phyloP scores from a whole-genome alignment of 2,329 filamentous ascomycete species.

The Pseudogymnoascus sp. region DNA sequence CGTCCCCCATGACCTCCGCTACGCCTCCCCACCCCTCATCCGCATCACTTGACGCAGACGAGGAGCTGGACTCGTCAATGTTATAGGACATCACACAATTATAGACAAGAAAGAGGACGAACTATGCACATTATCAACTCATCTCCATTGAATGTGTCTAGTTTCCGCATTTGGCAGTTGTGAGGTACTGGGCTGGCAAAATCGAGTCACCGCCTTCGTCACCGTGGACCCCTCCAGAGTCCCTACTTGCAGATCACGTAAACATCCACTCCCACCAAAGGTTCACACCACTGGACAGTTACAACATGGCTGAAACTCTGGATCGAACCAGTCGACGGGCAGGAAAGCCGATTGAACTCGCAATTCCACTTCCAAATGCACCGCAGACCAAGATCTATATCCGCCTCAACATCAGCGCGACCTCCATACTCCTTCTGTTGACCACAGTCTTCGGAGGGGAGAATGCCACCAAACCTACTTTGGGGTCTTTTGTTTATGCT shows the following conservation, averaged over 20 bases:
- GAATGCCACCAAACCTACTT: conserved; percentile 41
- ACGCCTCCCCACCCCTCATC: background rate
- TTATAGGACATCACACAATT: background rate
- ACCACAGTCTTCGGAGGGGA: conserved; percentile 51
- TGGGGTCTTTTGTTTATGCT: conserved; percentile 91
- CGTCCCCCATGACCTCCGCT: conserved; percentile 48
- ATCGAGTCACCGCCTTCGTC: conserved; percentile 5
- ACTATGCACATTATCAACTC: conserved; percentile 1
- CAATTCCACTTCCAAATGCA: conserved; percentile 53
- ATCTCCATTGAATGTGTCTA: background rate
- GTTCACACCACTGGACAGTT: background rate
- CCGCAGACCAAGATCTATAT: conserved; percentile 55
- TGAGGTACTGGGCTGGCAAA: background rate
- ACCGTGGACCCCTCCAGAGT: background rate
- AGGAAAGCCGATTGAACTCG: conserved; percentile 37
- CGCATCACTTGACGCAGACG: background rate
- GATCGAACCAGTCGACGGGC: background rate
- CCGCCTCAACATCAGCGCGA: conserved; percentile 50
- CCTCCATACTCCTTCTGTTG: conserved; percentile 53
- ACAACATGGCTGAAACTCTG: background rate
- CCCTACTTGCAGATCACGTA: background rate
- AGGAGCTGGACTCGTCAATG: conserved; percentile 2
- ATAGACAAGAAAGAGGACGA: background rate
- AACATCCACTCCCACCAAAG: background rate
- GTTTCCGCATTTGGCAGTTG: background rate